phyloP scores from a whole-genome alignment of 164 flowering plant species.

The Houttuynia cordata region DNA sequence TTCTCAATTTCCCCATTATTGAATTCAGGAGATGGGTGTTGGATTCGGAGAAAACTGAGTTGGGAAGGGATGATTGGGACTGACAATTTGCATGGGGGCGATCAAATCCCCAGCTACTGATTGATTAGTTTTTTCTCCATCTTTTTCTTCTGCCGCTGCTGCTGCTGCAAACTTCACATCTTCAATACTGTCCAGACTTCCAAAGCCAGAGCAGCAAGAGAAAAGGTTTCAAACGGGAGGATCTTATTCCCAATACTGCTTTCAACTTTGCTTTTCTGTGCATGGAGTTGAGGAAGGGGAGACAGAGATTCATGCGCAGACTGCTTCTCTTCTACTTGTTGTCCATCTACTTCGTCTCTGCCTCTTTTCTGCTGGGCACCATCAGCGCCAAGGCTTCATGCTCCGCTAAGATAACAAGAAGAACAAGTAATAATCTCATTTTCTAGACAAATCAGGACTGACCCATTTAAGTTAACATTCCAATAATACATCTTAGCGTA shows the following conservation, averaged over 20 bases:
- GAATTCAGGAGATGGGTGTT: neutral
- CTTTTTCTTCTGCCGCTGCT: neutral
- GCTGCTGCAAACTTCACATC: conserved; percentile 8
- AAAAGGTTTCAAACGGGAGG: neutral
- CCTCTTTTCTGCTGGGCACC: conserved; percentile 17
- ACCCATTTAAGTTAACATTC: neutral
- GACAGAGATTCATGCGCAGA: conserved; percentile 5
- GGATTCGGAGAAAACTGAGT: conserved; percentile 6
- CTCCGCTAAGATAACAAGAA: conserved; percentile 13
- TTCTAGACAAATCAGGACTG: neutral
- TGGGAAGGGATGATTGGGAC: conserved; percentile 11
- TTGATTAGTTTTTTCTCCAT: neutral
- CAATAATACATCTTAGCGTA: neutral
- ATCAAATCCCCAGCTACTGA: neutral
- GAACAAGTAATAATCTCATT: neutral
- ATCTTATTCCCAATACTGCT: neutral
- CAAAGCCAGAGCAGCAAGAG: neutral
- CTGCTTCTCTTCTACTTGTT: conserved; percentile 9
- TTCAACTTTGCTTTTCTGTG: neutral
- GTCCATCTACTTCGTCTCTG: conserved; percentile 24
- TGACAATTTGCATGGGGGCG: conserved; percentile 11
- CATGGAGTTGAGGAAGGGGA: conserved; percentile 16
- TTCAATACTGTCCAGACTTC: neutral
- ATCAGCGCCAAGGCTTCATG: conserved; percentile 10
- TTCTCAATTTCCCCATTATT: neutral